These are phyloP conservation scores for Chlamydomonas asymmetrica DNA, from an alignment of 139 green algal species.

Conservation along the genomic window DNA sequence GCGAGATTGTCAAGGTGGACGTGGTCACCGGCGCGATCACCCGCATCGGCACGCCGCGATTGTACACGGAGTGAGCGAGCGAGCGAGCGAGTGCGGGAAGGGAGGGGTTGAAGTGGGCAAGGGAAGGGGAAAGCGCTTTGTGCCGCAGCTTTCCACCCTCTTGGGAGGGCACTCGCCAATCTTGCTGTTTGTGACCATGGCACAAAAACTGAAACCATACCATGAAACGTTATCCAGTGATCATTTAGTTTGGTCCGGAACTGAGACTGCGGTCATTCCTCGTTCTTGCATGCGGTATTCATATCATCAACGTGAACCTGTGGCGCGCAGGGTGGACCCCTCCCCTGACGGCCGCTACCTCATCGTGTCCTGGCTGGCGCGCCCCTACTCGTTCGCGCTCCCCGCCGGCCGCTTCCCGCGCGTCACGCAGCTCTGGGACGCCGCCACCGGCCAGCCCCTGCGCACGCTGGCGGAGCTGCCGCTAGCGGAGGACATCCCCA, in stretches of 20 bases:
- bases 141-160: too few relatives aligned
- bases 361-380: conserved; percentile 83
- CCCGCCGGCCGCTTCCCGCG: conserved; percentile 92
- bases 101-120: not conserved
- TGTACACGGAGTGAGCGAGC: conserved; percentile 79
- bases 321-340: conserved; percentile 57
- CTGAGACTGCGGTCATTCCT: too few relatives aligned
- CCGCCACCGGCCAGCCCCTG: not conserved
- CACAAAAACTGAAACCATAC: too few relatives aligned
- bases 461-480: conserved; percentile 81
- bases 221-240: too few relatives aligned
- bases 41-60: conserved; percentile 44
- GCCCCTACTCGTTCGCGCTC: conserved; percentile 89
- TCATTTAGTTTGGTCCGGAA: too few relatives aligned
- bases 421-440: conserved; percentile 71
- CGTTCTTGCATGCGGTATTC: too few relatives aligned
- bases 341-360: conserved; percentile 87
- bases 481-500: conserved; percentile 94
- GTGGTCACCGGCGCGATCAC: conserved; percentile 55
- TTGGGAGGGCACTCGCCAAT: too few relatives aligned
- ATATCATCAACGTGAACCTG: too few relatives aligned
- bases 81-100: not conserved
- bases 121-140: too few relatives aligned
- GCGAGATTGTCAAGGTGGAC: conserved; percentile 68
- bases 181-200: too few relatives aligned